These are phyloP conservation scores for Dioszegia crocea DNA, from an alignment of 768 basidiomycete genomes.

Conservation along the genomic window DNA sequence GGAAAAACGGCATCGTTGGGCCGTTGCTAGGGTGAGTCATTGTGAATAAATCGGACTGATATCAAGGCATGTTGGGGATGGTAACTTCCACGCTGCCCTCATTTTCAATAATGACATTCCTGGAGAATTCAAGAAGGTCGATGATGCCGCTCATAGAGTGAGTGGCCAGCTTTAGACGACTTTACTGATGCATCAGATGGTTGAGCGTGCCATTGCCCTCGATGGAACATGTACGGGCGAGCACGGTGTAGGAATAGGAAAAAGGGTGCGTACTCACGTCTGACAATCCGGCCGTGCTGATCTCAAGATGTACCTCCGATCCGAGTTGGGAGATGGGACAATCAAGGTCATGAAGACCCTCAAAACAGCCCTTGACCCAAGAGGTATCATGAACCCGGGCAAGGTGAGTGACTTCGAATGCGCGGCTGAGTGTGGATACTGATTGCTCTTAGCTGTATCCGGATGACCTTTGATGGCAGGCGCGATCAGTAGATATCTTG, in stretches of 20 bases:
- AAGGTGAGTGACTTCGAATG: conserved; percentile 53
- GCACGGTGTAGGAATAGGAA: conserved; percentile 81
- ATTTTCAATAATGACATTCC: conserved; percentile 32
- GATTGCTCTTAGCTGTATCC: conserved; percentile 1
- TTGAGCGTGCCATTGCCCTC: conserved; percentile 50
- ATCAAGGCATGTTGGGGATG: conserved; percentile 45
- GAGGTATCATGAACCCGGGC: conserved; percentile 77
- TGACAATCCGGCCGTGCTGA: background rate
- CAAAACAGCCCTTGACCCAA: conserved; percentile 67
- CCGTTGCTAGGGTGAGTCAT: conserved; percentile 32
- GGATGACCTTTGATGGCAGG: background rate
- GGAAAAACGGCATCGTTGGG: conserved; percentile 58
- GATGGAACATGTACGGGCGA: conserved; percentile 56
- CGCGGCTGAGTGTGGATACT: too few relatives aligned
- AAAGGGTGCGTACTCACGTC: conserved; percentile 62
- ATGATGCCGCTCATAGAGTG: conserved; percentile 36
- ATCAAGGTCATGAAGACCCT: conserved; percentile 76
- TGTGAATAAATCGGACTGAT: conserved; percentile 4
- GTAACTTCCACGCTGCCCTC: conserved; percentile 50
- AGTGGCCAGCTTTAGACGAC: background rate
- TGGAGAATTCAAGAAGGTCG: conserved; percentile 36
- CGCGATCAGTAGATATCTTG: too few relatives aligned
- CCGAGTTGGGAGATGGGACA: conserved; percentile 75
- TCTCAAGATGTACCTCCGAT: conserved; percentile 56
- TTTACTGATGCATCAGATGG: conserved; percentile 22